Evolutionary conservation across 2,329 filamentous ascomycete genomes (phyloP), one percentile per base, ranked within the genome.

Genomic region (Hawksworthiomyces lignivorus): DNA sequence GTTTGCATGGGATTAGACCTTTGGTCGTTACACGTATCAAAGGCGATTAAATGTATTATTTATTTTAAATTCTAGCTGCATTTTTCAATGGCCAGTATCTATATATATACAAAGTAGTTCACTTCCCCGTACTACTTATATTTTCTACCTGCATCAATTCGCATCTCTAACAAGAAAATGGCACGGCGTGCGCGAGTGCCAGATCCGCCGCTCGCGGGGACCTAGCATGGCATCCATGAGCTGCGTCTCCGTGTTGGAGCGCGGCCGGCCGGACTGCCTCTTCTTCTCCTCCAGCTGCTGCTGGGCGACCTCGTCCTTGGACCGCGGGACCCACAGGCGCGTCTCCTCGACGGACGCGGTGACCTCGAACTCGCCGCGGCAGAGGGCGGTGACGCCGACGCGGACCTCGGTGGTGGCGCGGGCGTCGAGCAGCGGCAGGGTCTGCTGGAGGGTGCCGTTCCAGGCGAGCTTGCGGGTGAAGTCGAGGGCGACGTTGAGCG

Each of bases 331-430:
- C 64, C 64, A 72, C 7, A 85, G 56, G 46, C 72, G 71, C 4
- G 84, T 77, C 66, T 96, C 89, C 62, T 96, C 89, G 0, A 95
- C 78, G 11, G 77, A 82, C 5, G 82, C 87, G 19, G 77, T 77
- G 18, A 95, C 70, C 60, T 94, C 88, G 58, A 90, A 95, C 50
- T 86, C 79, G 14, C 89, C 89, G 33, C 80, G 73, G 50, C 84
- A 88, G 26, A 95, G 73, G 24, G 82, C 75, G 31, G 85, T 85
- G 32, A 89, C 71, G 5, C 84, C 84, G 4, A 94, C 62, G 2
- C 72, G 69, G 18, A 85, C 68, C 46, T 81, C 73, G 0, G 71
- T 68, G n/a, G 63, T 74, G 33, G 73, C 67, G 5, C 77, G 73
- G 0, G 79, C 75, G 6, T 63, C 61, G 2, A 95, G 57, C 7